phyloP scores from a whole-genome alignment of 192 early-diverging fungal species.

The Coemansia sp. region DNA sequence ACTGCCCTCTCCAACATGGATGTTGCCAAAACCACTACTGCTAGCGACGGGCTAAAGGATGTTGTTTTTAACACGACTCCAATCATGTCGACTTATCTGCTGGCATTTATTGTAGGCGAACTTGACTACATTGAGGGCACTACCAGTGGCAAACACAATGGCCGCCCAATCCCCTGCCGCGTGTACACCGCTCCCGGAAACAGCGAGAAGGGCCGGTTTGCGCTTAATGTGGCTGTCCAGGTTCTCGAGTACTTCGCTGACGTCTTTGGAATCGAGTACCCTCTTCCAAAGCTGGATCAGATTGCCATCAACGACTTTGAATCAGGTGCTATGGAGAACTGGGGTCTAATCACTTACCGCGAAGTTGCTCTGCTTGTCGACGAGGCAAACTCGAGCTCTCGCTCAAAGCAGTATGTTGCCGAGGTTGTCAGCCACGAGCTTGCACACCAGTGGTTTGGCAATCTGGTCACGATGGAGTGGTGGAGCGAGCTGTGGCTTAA shows the following conservation, averaged over 20 bases:
- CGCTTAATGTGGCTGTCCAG: constrained; percentile 70
- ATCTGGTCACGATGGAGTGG: constrained; percentile 96
- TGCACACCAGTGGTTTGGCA: constrained; percentile 91
- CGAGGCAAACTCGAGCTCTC: constrained; percentile 68
- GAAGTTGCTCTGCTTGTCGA: constrained; percentile 83
- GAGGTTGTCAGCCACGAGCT: constrained; percentile 91
- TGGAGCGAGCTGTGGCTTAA: constrained; percentile 96
- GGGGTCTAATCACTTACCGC: constrained; percentile 94
- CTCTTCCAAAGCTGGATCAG: constrained; percentile 88
- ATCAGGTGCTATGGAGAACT: constrained; percentile 94
- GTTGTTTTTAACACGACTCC: constrained; percentile 89
- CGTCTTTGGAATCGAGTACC: constrained; percentile 84
- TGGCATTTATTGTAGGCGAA: constrained; percentile 92
- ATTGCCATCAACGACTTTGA: constrained; percentile 93
- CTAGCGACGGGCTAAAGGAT: constrained; percentile 60
- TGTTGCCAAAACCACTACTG: constrained; percentile 43
- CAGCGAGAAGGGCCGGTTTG: constrained; percentile 79
- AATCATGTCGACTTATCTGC: constrained; percentile 89
- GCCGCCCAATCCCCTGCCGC: constrained; percentile 74
- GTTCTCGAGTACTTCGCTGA: constrained; percentile 83
- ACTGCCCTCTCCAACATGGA: constrained; percentile 92
- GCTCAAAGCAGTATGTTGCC: constrained; percentile 78
- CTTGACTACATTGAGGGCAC: constrained; percentile 86
- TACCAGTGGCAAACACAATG: constrained; percentile 64
- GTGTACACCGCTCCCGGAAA: constrained; percentile 82